Conservation (phyloP, 106 monocot genomes). For the Phalaenopsis aphrodite region DNA sequence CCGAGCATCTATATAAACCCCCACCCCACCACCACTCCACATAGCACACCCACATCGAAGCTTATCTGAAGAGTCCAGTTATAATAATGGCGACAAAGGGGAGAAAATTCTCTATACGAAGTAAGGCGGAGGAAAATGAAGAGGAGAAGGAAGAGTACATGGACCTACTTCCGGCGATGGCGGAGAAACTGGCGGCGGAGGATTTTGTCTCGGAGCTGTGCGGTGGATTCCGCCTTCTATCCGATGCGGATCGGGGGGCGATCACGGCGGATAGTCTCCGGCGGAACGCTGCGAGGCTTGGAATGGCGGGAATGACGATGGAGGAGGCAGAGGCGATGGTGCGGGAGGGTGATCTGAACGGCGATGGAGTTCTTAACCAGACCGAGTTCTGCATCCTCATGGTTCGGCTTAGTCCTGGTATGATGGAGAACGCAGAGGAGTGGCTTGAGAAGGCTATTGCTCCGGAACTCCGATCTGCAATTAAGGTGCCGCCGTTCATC, state of each 20-base stretch:
- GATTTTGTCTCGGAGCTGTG: conserved; percentile 51
- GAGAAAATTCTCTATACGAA: not conserved
- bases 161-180: conserved; percentile 62
- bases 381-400: conserved; percentile 80
- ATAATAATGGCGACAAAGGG: not conserved
- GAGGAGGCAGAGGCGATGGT: conserved; percentile 76
- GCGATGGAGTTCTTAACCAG: conserved; percentile 63
- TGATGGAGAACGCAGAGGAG: conserved; percentile 55
- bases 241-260: conserved; percentile 37
- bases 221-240: conserved; percentile 56
- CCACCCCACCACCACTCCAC: too few species aligned
- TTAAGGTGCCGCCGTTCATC: too few species aligned
- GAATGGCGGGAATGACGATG: conserved; percentile 50
- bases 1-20: not conserved
- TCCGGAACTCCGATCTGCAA: conserved; percentile 11
- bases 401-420: conserved; percentile 71
- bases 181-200: conserved; percentile 38
- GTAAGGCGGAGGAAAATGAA: not conserved
- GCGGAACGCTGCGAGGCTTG: conserved; percentile 40
- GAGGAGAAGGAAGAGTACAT: conserved; percentile 23
- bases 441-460: conserved; percentile 53
- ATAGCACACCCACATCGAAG: not conserved
- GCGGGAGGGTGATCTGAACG: conserved; percentile 69
- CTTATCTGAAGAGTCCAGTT: not conserved
- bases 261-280: conserved; percentile 65